Evolutionary conservation across 768 basidiomycete species (phyloP).

Genomic region (Paxillus rubicundulus): DNA sequence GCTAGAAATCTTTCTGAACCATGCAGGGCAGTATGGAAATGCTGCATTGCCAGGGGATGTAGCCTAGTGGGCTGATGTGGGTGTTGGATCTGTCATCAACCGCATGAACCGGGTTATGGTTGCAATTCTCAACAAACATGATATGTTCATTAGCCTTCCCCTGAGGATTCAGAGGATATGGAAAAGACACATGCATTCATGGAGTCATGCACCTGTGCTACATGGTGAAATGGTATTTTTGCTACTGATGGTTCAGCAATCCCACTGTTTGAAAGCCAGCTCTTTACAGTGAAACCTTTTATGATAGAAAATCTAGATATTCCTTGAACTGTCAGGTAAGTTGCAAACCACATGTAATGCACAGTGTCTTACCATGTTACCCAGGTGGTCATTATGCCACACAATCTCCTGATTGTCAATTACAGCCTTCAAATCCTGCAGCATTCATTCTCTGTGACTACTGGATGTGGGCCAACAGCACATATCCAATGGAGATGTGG

Average conservation of each 20-base stretch:
- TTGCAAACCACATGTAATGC: background rate
- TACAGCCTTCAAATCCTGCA: background rate
- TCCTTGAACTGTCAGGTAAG: conserved; percentile 5
- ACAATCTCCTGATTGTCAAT: background rate
- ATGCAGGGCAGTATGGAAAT: conserved; percentile 30
- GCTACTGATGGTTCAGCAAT: background rate
- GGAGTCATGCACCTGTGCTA: background rate
- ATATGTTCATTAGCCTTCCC: background rate
- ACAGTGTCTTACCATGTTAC: no score
- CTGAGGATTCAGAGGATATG: background rate
- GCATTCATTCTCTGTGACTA: background rate
- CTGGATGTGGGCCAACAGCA: conserved; percentile 7
- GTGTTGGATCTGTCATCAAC: background rate
- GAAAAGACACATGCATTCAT: background rate
- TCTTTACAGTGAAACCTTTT: background rate
- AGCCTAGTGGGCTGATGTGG: conserved; percentile 1
- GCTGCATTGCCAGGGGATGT: background rate
- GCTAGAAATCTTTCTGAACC: conserved; percentile 26
- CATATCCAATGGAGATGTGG: background rate
- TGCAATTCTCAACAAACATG: background rate
- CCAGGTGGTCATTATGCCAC: no score
- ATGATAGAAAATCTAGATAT: conserved; percentile 1
- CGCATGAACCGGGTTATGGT: background rate
- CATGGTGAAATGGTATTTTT: conserved; percentile 1
- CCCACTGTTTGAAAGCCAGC: background rate